Evolutionary conservation across 129 eudicot species (phyloP), one percentile per base, ranked within the genome.

Genomic region (Deinandra increscens): DNA sequence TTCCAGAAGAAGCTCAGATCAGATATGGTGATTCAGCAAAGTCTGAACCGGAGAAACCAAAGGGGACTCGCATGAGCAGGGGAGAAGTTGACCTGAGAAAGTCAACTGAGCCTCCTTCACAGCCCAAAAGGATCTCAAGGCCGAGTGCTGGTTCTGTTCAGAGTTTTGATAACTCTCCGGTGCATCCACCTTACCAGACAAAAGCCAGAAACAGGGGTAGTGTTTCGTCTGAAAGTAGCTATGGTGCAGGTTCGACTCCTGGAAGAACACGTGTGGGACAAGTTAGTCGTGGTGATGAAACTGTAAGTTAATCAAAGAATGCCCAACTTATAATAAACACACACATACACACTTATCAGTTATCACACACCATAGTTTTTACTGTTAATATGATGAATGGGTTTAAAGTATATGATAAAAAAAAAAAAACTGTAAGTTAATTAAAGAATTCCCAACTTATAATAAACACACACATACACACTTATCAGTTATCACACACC

Each of bases 191-290:
- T 54, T 79, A 81, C 48, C 86, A 82, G 42, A 65, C 78, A 55
- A 84, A 76, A 69, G 65, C 53, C n/a, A 82, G 84, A 50, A 83
- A 78, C 46, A 88, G 41, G 77, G 82, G 46, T 37, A 75, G 69
- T 67, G 85, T 81, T 63, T 65, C 91, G 3, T 75, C 83, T 15
- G 97, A 91, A 50, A 80, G 83, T 68, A 75, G 76, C 81, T 82
- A 87, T 58, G 85, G 85, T 53, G 53, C 82, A 71, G 79, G 86
- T 51, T 83, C 79, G 2, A 91, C 96, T 60, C 96, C 97, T 66
- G 96, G 86, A 73, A 83, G 93, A 71, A 81, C 92, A 2, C 87
- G 90, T 11, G 39, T 91, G 81, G 86, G 85, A 81, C 82, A 88
- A 26, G 85, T 80, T 63, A 63, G 84, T 41, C 88, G 86, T 61